Conservation (phyloP, 2,329 filamentous ascomycete species). For the Colletotrichum melonis region DNA sequence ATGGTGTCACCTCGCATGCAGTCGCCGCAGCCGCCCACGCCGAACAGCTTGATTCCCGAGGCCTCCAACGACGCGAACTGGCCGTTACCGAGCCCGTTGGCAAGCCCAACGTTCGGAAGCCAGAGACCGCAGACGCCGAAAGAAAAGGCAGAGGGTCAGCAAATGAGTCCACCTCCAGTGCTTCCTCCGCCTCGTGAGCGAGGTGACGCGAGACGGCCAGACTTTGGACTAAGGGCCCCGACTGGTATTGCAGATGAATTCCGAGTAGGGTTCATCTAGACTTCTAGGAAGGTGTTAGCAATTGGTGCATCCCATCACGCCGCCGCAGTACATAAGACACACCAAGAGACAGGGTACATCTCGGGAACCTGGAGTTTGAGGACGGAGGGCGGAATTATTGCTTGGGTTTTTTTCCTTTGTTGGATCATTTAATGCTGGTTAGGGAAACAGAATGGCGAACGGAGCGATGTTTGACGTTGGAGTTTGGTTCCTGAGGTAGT, state of each 20-base stretch:
- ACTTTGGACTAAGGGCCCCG: slow-evolving; percentile 34
- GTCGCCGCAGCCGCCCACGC: slow-evolving; percentile 16
- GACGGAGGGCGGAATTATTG: slow-evolving; percentile 1
- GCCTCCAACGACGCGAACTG: slow-evolving; percentile 25
- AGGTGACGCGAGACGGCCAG: slow-evolving; percentile 21
- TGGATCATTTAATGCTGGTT: not conserved
- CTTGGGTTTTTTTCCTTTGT: not conserved
- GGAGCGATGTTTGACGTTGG: not conserved
- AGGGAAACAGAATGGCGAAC: not conserved
- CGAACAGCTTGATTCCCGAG: slow-evolving; percentile 5
- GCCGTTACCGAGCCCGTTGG: slow-evolving; percentile 31
- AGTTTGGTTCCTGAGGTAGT: slow-evolving; percentile 5
- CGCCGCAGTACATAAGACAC: not conserved
- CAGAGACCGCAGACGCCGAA: slow-evolving; percentile 23
- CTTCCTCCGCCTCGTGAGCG: not conserved
- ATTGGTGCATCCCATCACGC: not conserved
- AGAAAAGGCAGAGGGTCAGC: slow-evolving; percentile 15
- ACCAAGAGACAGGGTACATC: not conserved
- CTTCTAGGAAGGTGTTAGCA: not conserved
- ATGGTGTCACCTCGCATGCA: slow-evolving; percentile 30
- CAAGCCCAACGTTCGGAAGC: slow-evolving; percentile 31
- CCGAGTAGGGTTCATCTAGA: slow-evolving; percentile 34
- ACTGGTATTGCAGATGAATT: slow-evolving; percentile 37
- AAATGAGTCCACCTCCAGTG: slow-evolving; percentile 13
- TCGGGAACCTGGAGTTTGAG: not conserved